These are phyloP conservation scores for Fusarium nygamai DNA, from an alignment of 2,329 filamentous ascomycete genomes.

Conservation along the genomic window DNA sequence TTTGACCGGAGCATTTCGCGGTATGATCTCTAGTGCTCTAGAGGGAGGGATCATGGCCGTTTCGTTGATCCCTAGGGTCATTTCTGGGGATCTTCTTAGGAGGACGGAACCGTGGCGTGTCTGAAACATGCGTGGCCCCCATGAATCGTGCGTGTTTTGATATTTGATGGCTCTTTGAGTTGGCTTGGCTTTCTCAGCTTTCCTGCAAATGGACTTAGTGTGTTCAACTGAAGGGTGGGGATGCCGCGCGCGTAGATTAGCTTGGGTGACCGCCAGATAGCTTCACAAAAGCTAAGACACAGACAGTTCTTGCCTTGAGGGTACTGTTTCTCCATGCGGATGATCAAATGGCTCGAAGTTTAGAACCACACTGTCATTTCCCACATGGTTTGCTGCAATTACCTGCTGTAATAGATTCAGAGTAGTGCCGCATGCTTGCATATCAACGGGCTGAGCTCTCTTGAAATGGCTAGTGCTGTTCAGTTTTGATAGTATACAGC, in stretches of 20 bases:
- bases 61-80: conserved; percentile 26
- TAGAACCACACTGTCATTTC: not conserved
- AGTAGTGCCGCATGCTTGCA: conserved; percentile 2
- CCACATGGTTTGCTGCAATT: not conserved
- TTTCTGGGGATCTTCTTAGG: conserved; percentile 5
- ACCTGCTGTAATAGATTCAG: not conserved
- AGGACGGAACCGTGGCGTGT: conserved; percentile 21
- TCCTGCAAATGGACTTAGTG: conserved; percentile 2
- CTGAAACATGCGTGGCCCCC: conserved; percentile 30
- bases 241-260: conserved; percentile 36
- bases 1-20: conserved; percentile 20
- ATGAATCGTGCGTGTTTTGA: conserved; percentile 5
- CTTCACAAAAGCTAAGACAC: not conserved
- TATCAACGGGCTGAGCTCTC: conserved; percentile 13
- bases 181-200: conserved; percentile 21
- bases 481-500: not conserved
- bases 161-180: conserved; percentile 8
- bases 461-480: conserved; percentile 10
- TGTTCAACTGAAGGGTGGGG: conserved; percentile 22
- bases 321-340: not conserved
- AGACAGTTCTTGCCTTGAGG: not conserved
- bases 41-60: conserved; percentile 15
- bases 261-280: not conserved
- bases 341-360: not conserved
- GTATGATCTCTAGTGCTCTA: not conserved